Evolutionary conservation across 2,329 filamentous ascomycete species (phyloP).

Genomic region (Aspergillus sp.): DNA sequence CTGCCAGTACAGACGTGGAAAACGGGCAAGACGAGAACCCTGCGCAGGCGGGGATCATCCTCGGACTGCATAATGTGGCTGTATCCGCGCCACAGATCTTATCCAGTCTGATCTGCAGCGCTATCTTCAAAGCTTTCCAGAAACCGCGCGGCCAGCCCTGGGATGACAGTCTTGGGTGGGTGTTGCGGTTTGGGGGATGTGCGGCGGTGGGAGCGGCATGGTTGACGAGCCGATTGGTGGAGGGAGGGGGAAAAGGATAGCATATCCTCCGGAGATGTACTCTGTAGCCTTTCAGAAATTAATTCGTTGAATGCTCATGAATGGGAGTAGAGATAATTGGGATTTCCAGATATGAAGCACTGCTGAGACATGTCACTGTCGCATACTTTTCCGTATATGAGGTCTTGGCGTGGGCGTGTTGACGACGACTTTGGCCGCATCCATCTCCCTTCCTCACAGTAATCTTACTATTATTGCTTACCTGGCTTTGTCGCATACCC

Average conservation of each 20-base stretch:
- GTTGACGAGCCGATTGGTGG: conserved; percentile 59
- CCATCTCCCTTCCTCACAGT: not conserved
- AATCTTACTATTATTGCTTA: no score
- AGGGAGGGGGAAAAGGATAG: conserved; percentile 37
- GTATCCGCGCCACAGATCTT: conserved; percentile 87
- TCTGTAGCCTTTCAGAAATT: not conserved
- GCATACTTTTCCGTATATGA: not conserved
- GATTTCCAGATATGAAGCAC: not conserved
- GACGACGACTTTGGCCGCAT: conserved; percentile 1
- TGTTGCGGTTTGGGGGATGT: conserved; percentile 73
- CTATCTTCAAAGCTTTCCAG: conserved; percentile 77
- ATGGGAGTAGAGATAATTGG: not conserved
- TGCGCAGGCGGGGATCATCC: conserved; percentile 78
- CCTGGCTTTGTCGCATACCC: no score
- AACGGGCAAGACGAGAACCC: conserved; percentile 43
- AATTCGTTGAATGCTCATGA: not conserved
- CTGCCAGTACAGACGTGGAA: conserved; percentile 27
- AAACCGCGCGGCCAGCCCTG: conserved; percentile 77
- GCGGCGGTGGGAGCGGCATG: conserved; percentile 70
- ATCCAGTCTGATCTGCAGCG: conserved; percentile 72
- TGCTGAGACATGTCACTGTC: not conserved
- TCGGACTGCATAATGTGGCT: conserved; percentile 93
- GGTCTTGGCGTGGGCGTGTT: not conserved
- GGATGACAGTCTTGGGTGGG: conserved; percentile 79
- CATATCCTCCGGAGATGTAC: not conserved